Percentiles rank a stretch among this genome's conserved stretches.
Conservation (phyloP, 768 basidiomycete genomes). For the Naganishia kalamii region DNA sequence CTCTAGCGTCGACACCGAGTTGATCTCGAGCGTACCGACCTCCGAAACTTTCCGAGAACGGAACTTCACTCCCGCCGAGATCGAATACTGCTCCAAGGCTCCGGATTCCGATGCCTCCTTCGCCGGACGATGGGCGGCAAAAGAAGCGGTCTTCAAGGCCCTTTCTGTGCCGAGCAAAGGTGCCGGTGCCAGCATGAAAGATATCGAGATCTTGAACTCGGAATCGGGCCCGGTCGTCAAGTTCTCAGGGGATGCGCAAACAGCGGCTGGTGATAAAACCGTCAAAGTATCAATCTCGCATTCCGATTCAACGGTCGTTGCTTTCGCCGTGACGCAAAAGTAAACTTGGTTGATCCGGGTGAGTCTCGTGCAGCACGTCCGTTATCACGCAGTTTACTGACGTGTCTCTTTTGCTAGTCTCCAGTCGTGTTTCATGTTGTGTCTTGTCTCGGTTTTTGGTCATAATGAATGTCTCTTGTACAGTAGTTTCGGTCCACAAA, state of each 20-base stretch:
- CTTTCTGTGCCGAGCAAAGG: slow-evolving; percentile 83
- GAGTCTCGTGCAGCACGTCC: not conserved
- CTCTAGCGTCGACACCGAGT: slow-evolving; percentile 54
- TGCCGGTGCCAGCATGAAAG: slow-evolving; percentile 88
- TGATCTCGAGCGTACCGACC: slow-evolving; percentile 86
- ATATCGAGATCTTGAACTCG: slow-evolving; percentile 83
- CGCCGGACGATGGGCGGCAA: slow-evolving; percentile 93
- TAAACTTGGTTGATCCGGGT: too few species aligned
- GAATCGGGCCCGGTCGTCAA: slow-evolving; percentile 60
- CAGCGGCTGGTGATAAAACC: slow-evolving; percentile 64
- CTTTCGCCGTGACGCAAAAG: slow-evolving; percentile 40
- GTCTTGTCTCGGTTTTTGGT: slow-evolving; percentile 10
- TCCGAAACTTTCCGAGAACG: slow-evolving; percentile 80
- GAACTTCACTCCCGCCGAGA: slow-evolving; percentile 88
- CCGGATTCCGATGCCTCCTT: slow-evolving; percentile 83
- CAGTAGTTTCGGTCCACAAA: slow-evolving; percentile 4
- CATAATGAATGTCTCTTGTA: slow-evolving; percentile 10
- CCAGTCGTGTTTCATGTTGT: not conserved
- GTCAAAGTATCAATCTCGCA: slow-evolving; percentile 85
- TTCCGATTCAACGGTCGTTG: slow-evolving; percentile 65
- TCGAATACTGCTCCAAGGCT: slow-evolving; percentile 76
- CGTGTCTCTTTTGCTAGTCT: not conserved
- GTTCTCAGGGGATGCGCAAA: slow-evolving; percentile 57
- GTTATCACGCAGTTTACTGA: not conserved
- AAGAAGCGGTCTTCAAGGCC: slow-evolving; percentile 92